phyloP scores from a whole-genome alignment of 441 rosid genomes.

The Populus tomentosa region DNA sequence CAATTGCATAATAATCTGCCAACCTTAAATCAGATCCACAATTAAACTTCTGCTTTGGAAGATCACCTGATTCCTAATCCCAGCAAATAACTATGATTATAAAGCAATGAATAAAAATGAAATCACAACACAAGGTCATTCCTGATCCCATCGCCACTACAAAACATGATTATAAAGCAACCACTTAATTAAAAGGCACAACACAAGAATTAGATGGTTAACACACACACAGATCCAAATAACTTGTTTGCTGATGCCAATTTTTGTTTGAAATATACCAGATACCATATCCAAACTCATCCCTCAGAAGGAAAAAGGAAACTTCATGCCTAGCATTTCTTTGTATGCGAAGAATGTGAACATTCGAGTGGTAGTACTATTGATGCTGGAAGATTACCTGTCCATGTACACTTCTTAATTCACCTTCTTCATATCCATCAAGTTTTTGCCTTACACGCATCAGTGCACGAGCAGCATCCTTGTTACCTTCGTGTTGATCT shows the following conservation, averaged over 20 bases:
- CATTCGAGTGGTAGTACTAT: no score
- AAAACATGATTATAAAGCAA: not conserved
- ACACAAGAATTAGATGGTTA: not conserved
- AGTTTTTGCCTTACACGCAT: conserved; percentile 95
- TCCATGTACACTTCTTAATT: conserved; percentile 90
- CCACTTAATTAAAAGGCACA: no score
- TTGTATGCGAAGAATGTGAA: not conserved
- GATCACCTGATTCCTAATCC: not conserved
- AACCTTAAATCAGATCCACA: not conserved
- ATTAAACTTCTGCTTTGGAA: not conserved
- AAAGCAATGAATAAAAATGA: not conserved
- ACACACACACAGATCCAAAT: not conserved
- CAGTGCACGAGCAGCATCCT: conserved; percentile 92
- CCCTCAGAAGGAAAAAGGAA: not conserved
- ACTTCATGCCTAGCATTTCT: not conserved
- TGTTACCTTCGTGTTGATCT: conserved; percentile 84
- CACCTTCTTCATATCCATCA: conserved; percentile 98
- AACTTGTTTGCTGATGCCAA: not conserved
- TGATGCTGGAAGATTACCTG: conserved; percentile 50
- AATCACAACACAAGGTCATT: not conserved
- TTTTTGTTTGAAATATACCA: not conserved
- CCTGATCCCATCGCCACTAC: not conserved
- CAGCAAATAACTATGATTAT: not conserved
- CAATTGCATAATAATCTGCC: no score
- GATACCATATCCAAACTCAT: not conserved